These are phyloP conservation scores for Taiozyma sp. DNA, from an alignment of 1,139 yeast genomes.

Conservation along the genomic window DNA sequence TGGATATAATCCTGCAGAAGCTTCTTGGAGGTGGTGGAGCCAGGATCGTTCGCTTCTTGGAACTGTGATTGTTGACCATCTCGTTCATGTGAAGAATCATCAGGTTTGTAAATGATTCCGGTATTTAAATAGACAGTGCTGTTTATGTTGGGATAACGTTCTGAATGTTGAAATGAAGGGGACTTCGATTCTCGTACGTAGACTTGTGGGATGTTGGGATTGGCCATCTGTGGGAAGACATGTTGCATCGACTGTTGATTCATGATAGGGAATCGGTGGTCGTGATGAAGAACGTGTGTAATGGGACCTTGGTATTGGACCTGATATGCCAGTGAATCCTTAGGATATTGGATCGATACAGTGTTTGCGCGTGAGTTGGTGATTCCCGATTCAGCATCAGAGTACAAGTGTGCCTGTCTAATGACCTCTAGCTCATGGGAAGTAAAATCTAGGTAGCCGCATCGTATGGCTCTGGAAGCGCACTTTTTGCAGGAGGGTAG, in stretches of 20 bases:
- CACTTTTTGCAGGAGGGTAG: slow-evolving; percentile 18
- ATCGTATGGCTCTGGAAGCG: slow-evolving; percentile 11
- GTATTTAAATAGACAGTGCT: background rate
- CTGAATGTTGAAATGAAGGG: background rate
- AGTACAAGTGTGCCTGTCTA: slow-evolving; percentile 10
- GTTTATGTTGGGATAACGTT: background rate
- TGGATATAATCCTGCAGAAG: background rate
- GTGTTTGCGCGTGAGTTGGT: background rate
- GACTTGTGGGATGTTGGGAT: background rate
- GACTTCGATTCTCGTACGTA: background rate
- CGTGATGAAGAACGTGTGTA: background rate
- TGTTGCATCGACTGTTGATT: background rate
- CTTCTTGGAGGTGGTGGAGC: background rate
- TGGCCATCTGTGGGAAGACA: background rate
- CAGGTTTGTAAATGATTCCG: background rate
- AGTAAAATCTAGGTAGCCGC: slow-evolving; percentile 18
- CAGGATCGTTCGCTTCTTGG: background rate
- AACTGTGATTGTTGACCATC: background rate
- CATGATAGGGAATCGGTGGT: background rate
- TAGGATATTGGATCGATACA: background rate
- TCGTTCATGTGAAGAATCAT: background rate
- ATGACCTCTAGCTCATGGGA: slow-evolving; percentile 9
- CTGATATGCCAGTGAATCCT: background rate
- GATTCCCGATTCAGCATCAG: slow-evolving; percentile 1
- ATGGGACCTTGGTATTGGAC: background rate